Evolutionary conservation across 345 rosid genomes (phyloP), one percentile per base, ranked within the genome.

Genomic region (Eucalyptus viminalis): DNA sequence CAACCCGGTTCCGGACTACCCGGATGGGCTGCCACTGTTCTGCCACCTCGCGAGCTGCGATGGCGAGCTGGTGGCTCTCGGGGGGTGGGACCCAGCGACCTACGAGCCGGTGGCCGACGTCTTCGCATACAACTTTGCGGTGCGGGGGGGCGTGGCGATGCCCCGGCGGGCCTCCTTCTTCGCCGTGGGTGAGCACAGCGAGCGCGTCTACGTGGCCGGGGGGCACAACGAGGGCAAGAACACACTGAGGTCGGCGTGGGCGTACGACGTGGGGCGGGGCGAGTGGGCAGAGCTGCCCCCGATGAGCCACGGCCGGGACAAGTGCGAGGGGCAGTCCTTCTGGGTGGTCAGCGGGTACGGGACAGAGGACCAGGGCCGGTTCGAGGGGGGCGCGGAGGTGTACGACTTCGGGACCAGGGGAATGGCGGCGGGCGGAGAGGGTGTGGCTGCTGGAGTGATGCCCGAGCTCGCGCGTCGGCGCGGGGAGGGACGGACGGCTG

Each of bases 251-350:
- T 86, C 92, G 5, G 92, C 92, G 19, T 93, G 95, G 94, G 91
- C 62, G 4, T 94, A 93, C 19, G 91, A 91, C 34, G 91, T 92
- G 87, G 37, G n/a, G 34, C 49, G 29, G 14, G 92, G 93, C 90
- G 87, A 89, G 91, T 93, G 96, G 95, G 86, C 80, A 0, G 91
- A 91, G 93, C 43, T 94, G 87, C 60, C 87, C 19, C 72, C 51
- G 87, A 91, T 93, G 95, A 89, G 92, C 31, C 93, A 90, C 65
- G 93, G 89, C 89, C 92, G 92, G 72, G 96, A 94, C 90, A 92
- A 91, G 93, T 92, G 95, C 76, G 91, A 93, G 51, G 94, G 94
- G 88, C 62, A 89, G 13, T 90, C 88, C 91, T 92, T 94, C 62
- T 92, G 91, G 93, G 94, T 93, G 9, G 93, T 94, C 58, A 89